Conservation (phyloP, 2,329 filamentous ascomycete genomes). For the Clonostachys rhizophaga region DNA sequence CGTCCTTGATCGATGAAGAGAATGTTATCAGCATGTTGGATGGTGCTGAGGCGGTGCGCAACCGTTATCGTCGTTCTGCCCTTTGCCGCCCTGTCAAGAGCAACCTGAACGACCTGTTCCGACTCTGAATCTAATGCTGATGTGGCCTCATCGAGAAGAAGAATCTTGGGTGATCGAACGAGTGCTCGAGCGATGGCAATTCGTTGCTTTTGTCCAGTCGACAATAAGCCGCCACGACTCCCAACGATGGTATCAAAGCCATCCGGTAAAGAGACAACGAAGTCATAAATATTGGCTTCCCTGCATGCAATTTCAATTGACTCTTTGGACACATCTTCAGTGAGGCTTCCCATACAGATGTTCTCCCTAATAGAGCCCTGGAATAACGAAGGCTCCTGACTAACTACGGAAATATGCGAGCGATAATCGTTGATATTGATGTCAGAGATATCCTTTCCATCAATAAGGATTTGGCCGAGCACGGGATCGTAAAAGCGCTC, state of each 20-base stretch:
- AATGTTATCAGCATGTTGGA: conserved; percentile 90
- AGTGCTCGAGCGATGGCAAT: conserved; percentile 89
- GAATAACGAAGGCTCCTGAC: conserved; percentile 91
- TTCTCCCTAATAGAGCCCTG: conserved; percentile 90
- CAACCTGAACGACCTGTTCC: conserved; percentile 82
- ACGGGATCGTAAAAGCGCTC: conserved; percentile 94
- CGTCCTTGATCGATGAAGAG: conserved; percentile 90
- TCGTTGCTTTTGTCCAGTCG: conserved; percentile 91
- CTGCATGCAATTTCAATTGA: conserved; percentile 74
- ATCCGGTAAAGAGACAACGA: conserved; percentile 80
- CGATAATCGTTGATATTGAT: conserved; percentile 87
- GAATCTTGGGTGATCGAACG: conserved; percentile 85
- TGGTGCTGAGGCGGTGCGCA: conserved; percentile 85
- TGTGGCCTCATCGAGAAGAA: conserved; percentile 31
- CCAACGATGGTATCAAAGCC: conserved; percentile 85
- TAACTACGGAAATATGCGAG: conserved; percentile 78
- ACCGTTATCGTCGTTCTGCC: conserved; percentile 90
- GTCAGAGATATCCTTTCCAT: conserved; percentile 74
- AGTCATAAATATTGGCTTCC: conserved; percentile 91
- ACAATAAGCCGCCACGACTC: conserved; percentile 78
- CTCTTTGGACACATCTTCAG: conserved; percentile 62
- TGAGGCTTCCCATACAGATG: conserved; percentile 70
- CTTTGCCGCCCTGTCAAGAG: conserved; percentile 78
- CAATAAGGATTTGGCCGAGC: conserved; percentile 73
- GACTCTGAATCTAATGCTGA: conserved; percentile 46